Conservation (phyloP, 1,139 yeast genomes). For the Suhomyces atakaporum region DNA sequence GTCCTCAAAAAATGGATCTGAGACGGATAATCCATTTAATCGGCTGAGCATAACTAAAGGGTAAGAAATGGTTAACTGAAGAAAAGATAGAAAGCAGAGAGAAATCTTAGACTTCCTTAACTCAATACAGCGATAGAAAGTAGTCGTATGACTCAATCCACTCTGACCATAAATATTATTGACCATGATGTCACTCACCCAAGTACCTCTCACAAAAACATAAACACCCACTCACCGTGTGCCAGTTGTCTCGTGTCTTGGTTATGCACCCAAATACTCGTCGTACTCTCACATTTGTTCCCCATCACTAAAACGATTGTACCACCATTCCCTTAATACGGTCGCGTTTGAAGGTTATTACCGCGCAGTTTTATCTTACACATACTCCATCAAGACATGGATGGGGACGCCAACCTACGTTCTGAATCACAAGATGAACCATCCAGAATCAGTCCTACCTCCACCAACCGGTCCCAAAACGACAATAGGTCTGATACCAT, state of each 20-base stretch:
- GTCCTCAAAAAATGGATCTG: too few relatives aligned
- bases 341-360: slow-evolving; percentile 3
- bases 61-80: too few relatives aligned
- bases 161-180: too few relatives aligned
- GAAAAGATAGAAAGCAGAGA: background rate
- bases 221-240: too few relatives aligned
- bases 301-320: background rate
- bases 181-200: too few relatives aligned
- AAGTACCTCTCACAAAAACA: too few relatives aligned
- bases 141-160: too few relatives aligned
- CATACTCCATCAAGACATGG: slow-evolving; percentile 1
- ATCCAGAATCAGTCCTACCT: slow-evolving; percentile 1
- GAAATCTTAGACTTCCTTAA: background rate
- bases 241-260: background rate
- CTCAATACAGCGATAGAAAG: background rate
- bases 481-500: slow-evolving; percentile 6
- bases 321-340: background rate
- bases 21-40: too few relatives aligned
- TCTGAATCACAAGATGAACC: background rate
- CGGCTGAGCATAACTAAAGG: too few relatives aligned
- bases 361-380: background rate
- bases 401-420: slow-evolving; percentile 2
- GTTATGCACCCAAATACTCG: background rate
- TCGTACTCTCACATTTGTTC: background rate
- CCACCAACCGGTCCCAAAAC: background rate